Conservation (phyloP, 2,329 filamentous ascomycete genomes). For the Coleophoma cylindrospora region DNA sequence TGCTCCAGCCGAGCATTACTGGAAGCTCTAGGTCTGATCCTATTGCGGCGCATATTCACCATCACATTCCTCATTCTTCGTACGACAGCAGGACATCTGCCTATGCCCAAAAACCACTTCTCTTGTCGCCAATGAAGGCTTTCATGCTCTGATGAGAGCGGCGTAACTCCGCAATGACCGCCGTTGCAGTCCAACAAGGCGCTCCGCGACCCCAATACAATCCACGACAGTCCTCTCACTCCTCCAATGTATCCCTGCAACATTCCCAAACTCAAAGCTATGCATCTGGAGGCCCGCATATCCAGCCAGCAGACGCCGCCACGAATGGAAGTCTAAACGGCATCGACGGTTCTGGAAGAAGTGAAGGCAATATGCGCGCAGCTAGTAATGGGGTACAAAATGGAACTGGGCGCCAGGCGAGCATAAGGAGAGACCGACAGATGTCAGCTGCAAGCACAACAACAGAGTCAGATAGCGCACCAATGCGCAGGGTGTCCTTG, state of each 20-base stretch:
- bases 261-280: slow-evolving; percentile 22
- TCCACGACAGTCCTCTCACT: slow-evolving; percentile 20
- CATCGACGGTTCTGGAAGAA: slow-evolving; percentile 4
- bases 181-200: slow-evolving; percentile 25
- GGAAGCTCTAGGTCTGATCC: too few relatives aligned
- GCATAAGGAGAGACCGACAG: not conserved
- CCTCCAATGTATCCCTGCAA: slow-evolving; percentile 18
- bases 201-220: slow-evolving; percentile 22
- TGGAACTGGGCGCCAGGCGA: not conserved
- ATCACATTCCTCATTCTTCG: too few relatives aligned
- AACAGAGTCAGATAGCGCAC: not conserved
- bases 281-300: slow-evolving; percentile 9
- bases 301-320: slow-evolving; percentile 12
- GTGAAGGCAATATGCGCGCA: slow-evolving; percentile 8
- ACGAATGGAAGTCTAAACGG: slow-evolving; percentile 14
- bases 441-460: not conserved
- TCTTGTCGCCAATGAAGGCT: slow-evolving; percentile 24
- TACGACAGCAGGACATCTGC: too few relatives aligned
- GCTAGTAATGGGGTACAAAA: slow-evolving; percentile 14
- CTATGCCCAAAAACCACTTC: slow-evolving; percentile 29
- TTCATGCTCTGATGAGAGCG: slow-evolving; percentile 13
- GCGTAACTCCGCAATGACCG: slow-evolving; percentile 24
- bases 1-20: too few relatives aligned
- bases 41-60: too few relatives aligned
- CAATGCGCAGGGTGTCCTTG: slow-evolving; percentile 3